Evolutionary conservation across 2,329 filamentous ascomycete species (phyloP).

Genomic region (Paraphoma sp.): DNA sequence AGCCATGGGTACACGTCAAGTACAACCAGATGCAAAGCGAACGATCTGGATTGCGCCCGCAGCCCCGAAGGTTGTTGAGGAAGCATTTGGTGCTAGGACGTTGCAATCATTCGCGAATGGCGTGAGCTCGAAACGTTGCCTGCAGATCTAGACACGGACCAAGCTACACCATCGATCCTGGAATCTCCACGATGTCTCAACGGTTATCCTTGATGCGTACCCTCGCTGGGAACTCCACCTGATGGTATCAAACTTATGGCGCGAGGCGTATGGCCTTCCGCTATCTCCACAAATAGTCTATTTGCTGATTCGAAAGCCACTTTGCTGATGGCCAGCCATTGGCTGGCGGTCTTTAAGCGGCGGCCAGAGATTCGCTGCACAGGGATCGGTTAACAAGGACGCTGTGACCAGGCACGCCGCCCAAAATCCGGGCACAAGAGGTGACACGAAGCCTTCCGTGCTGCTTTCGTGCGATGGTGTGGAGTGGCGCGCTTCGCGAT

Average conservation of each 20-base stretch:
- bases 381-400: slow-evolving; percentile 30
- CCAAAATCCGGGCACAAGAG: slow-evolving; percentile 17
- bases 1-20: slow-evolving; percentile 1
- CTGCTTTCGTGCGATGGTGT: slow-evolving; percentile 21
- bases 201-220: background rate
- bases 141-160: slow-evolving; percentile 13
- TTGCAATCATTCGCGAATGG: slow-evolving; percentile 8
- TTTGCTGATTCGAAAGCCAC: slow-evolving; percentile 11
- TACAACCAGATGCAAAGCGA: slow-evolving; percentile 17
- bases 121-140: slow-evolving; percentile 4
- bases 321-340: slow-evolving; percentile 13
- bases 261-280: background rate
- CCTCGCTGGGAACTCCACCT: background rate
- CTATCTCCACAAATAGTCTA: slow-evolving; percentile 1
- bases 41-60: slow-evolving; percentile 5
- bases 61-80: background rate
- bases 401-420: slow-evolving; percentile 13
- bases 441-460: slow-evolving; percentile 27
- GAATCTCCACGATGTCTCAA: slow-evolving; percentile 15
- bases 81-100: background rate
- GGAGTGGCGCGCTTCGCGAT: slow-evolving; percentile 13
- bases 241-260: background rate
- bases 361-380: slow-evolving; percentile 19
- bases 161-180: slow-evolving; percentile 17
- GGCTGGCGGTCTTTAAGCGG: slow-evolving; percentile 27